phyloP scores from a whole-genome alignment of 768 basidiomycete species.

The Butyriboletus loyo region DNA sequence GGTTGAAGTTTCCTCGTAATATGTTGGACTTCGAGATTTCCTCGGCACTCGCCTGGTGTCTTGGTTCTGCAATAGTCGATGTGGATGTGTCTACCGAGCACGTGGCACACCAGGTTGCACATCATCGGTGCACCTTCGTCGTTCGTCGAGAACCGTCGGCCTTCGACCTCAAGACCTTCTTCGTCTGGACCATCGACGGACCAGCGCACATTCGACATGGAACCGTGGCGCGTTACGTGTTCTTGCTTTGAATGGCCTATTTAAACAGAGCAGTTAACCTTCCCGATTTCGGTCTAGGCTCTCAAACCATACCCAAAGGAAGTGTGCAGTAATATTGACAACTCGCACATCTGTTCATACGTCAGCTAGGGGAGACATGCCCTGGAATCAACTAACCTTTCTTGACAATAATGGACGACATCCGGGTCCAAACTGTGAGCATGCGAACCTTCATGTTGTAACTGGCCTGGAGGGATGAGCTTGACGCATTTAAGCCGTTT shows the following conservation, averaged over 20 bases:
- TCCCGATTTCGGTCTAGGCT: background rate
- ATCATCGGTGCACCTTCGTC: slow-evolving; percentile 62
- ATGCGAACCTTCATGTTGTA: slow-evolving; percentile 47
- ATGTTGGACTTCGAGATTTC: slow-evolving; percentile 45
- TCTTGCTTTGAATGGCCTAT: slow-evolving; percentile 55
- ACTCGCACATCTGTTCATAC: slow-evolving; percentile 40
- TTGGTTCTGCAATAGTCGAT: slow-evolving; percentile 52
- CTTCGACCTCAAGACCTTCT: slow-evolving; percentile 45
- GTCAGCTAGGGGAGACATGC: background rate
- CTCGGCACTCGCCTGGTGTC: slow-evolving; percentile 32
- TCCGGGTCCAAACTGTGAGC: slow-evolving; percentile 41
- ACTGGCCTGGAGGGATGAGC: slow-evolving; percentile 40
- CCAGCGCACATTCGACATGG: slow-evolving; percentile 58
- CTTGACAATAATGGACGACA: slow-evolving; percentile 53
- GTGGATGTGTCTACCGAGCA: slow-evolving; percentile 53
- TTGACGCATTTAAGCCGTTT: slow-evolving; percentile 52
- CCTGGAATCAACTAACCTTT: slow-evolving; percentile 30
- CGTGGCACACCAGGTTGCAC: slow-evolving; percentile 52
- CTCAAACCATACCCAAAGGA: slow-evolving; percentile 39
- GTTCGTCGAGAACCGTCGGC: slow-evolving; percentile 47
- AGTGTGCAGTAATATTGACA: slow-evolving; percentile 60
- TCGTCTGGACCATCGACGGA: slow-evolving; percentile 51
- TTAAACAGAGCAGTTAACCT: background rate
- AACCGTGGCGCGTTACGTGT: slow-evolving; percentile 60
- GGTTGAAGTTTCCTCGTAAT: slow-evolving; percentile 39